Evolutionary conservation across 1,284 basidiomycete genomes (phyloP).

Genomic region (Kwoniella shivajii): DNA sequence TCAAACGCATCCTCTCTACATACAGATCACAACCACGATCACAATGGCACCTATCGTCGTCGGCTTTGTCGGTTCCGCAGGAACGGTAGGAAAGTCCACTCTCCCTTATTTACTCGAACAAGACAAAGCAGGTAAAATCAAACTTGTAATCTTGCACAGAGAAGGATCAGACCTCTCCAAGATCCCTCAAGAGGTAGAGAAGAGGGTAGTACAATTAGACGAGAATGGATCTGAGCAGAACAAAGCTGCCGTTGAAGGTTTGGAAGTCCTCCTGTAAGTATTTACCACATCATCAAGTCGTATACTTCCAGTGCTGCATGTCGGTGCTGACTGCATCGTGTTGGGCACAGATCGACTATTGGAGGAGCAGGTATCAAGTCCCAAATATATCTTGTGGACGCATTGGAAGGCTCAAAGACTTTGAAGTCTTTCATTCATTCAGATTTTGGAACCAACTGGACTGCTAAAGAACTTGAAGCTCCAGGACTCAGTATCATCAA

Average conservation of each 20-base stretch:
- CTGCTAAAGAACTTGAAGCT: constrained; percentile 7
- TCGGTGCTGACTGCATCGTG: too few species aligned
- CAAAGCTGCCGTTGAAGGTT: constrained; percentile 15
- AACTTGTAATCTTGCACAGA: constrained; percentile 28
- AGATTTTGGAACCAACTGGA: constrained; percentile 25
- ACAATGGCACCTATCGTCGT: neutral
- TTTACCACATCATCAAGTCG: too few species aligned
- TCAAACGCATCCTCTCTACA: neutral
- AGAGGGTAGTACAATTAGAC: constrained; percentile 20
- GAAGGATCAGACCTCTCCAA: constrained; percentile 12
- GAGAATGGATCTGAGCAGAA: constrained; percentile 2
- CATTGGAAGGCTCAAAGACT: constrained; percentile 13
- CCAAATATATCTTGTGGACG: constrained; percentile 16
- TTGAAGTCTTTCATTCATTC: constrained; percentile 26
- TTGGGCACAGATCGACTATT: constrained; percentile 24
- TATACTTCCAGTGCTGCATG: too few species aligned
- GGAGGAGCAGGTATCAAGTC: neutral
- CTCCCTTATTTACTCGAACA: constrained; percentile 14
- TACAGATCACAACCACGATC: neutral
- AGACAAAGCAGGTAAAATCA: constrained; percentile 17
- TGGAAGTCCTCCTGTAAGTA: constrained; percentile 30
- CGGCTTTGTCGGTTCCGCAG: neutral
- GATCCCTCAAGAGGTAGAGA: constrained; percentile 25
- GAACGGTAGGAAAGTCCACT: constrained; percentile 4
- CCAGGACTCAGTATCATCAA: constrained; percentile 5